These are phyloP conservation scores for Solanum medicagineum DNA, from an alignment of 257 asterid genomes.

Conservation along the genomic window DNA sequence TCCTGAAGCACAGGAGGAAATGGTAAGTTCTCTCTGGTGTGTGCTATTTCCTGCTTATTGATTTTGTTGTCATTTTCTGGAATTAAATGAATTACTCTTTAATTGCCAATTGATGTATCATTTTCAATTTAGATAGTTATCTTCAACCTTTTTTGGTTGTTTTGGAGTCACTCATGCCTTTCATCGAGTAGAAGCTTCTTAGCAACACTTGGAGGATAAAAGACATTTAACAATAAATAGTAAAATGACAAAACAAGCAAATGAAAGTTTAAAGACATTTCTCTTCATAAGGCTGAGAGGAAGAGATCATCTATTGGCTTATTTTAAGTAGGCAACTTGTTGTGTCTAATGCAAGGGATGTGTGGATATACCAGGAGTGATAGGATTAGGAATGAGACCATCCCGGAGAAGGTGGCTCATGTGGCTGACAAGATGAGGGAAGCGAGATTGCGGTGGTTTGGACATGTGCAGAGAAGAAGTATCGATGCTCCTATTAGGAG, in stretches of 20 bases:
- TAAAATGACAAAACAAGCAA: not conserved
- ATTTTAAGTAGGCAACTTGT: not conserved
- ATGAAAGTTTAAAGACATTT: not conserved
- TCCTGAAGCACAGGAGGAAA: constrained; percentile 66
- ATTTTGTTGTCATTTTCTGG: not conserved
- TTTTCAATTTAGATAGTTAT: not conserved
- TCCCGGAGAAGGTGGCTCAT: too few relatives aligned
- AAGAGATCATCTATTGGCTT: not conserved
- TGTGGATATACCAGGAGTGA: too few relatives aligned
- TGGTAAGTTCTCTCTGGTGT: constrained; percentile 22
- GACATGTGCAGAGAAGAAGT: too few relatives aligned
- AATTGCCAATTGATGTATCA: not conserved
- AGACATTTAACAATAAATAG: not conserved
- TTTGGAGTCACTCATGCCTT: not conserved
- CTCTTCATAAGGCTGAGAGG: not conserved
- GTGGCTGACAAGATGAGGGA: too few relatives aligned
- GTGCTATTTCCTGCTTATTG: not conserved
- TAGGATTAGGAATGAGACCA: too few relatives aligned
- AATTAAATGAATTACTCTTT: not conserved
- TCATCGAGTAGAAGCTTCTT: not conserved
- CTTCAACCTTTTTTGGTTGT: not conserved
- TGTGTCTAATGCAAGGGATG: not conserved
- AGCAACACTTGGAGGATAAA: not conserved
- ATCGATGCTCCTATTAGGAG: too few relatives aligned
- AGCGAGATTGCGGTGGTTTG: too few relatives aligned